These are phyloP conservation scores for Xerocomus nothofagi DNA, from an alignment of 1,284 basidiomycete species.

Conservation along the genomic window DNA sequence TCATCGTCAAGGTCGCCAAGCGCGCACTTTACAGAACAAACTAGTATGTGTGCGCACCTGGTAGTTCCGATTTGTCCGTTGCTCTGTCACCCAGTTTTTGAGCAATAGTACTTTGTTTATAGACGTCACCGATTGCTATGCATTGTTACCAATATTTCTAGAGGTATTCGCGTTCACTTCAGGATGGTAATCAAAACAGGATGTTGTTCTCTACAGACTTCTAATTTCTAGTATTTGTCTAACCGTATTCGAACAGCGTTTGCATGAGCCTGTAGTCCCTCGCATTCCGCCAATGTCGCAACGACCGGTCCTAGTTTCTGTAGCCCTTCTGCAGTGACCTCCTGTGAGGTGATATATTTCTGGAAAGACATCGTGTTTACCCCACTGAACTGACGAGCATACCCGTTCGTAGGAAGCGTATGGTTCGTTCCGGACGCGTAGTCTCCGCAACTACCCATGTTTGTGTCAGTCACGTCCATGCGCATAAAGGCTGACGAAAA, in stretches of 20 bases:
- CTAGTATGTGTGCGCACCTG: conserved; percentile 39
- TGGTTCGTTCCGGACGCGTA: conserved; percentile 99
- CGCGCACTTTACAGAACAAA: conserved; percentile 88
- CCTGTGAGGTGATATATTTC: conserved; percentile 98
- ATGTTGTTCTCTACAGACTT: not conserved
- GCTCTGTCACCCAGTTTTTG: conserved; percentile 11
- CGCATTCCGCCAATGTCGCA: conserved; percentile 88
- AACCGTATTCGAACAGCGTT: conserved; percentile 80
- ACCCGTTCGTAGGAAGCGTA: conserved; percentile 93
- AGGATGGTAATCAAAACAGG: conserved; percentile 1
- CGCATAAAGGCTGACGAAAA: not conserved
- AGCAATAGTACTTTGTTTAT: conserved; percentile 23
- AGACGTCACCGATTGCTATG: conserved; percentile 18
- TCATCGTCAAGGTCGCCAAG: conserved; percentile 90
- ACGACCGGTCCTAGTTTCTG: conserved; percentile 85
- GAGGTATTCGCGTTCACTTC: conserved; percentile 9
- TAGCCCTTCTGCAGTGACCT: conserved; percentile 82
- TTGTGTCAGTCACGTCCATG: conserved; percentile 7
- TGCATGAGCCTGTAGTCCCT: conserved; percentile 94
- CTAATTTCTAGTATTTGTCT: conserved; percentile 8
- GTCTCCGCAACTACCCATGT: conserved; percentile 82
- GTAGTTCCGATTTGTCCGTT: conserved; percentile 10
- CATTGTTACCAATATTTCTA: conserved; percentile 18
- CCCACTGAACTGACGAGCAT: conserved; percentile 96
- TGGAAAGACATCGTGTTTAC: conserved; percentile 98